A percentile compares a stretch with the other conserved stretches of the same genome.
These are phyloP conservation scores for Claviceps sp. DNA, from an alignment of 2,329 filamentous ascomycete species.

Conservation along the genomic window DNA sequence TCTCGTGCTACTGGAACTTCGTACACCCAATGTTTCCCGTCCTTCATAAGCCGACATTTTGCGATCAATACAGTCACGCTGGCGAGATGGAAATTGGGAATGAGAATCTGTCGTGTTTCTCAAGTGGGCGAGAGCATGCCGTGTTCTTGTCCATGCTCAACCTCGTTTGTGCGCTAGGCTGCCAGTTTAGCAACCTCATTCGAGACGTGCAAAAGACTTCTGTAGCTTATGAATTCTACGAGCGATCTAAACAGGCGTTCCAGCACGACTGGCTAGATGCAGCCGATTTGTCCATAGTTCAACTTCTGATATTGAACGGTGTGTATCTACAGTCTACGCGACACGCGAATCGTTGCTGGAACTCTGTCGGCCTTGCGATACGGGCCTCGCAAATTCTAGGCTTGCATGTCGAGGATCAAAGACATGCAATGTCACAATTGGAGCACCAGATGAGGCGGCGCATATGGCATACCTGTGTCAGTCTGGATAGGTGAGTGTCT, in stretches of 20 bases:
- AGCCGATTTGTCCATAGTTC: constrained; percentile 2
- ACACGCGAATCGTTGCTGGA: constrained; percentile 4
- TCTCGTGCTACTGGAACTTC: constrained; percentile 4
- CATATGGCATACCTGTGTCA: constrained; percentile 3
- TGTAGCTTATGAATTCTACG: constrained; percentile 1
- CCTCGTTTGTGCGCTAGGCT: constrained; percentile 1
- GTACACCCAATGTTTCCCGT: constrained; percentile 2
- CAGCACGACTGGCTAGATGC: constrained; percentile 2
- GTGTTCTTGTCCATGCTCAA: constrained; percentile 3
- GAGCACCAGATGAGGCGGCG: constrained; percentile 2
- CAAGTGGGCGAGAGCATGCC: background rate
- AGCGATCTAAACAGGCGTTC: background rate
- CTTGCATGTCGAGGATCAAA: background rate
- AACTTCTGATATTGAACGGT: constrained; percentile 1
- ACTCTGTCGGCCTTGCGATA: constrained; percentile 3
- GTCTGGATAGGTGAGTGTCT: constrained; percentile 1
- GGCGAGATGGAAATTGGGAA: background rate
- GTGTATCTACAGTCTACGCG: constrained; percentile 3
- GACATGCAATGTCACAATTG: constrained; percentile 1
- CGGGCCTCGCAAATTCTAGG: constrained; percentile 2
- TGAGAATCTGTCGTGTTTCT: background rate
- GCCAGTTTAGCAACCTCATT: constrained; percentile 2
- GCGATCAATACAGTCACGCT: background rate
- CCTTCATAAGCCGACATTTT: constrained; percentile 1
- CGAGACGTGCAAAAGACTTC: constrained; percentile 1